Percentiles rank a stretch among this genome's conserved stretches.
Evolutionary conservation across 345 rosid species (phyloP).

Genomic region (Melaleuca quinquenervia): DNA sequence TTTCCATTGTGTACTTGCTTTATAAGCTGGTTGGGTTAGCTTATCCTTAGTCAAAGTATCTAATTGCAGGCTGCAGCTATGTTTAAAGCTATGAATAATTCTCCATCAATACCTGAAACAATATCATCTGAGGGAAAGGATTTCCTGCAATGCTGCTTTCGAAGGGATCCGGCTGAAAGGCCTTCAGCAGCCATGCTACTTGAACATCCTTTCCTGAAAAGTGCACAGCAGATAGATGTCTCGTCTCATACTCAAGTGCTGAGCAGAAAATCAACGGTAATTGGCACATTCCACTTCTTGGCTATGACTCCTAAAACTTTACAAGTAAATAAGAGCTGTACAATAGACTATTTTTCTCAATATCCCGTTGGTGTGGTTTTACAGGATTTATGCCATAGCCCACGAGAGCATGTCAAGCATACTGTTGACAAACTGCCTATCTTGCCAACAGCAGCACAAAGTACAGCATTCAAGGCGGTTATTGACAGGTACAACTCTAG

Average conservation of each 20-base stretch:
- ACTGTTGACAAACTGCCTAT: not conserved
- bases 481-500: not conserved
- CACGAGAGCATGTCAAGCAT: not conserved
- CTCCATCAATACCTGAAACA: conserved; percentile 67
- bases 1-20: not conserved
- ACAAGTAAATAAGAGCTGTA: not conserved
- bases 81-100: conserved; percentile 85
- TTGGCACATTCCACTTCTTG: not conserved
- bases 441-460: not conserved
- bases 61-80: conserved; percentile 82
- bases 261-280: conserved; percentile 45
- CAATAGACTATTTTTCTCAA: not conserved
- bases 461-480: not conserved
- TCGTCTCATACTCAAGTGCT: conserved; percentile 14
- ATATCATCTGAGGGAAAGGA: conserved; percentile 85
- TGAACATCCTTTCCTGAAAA: conserved; percentile 65
- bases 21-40: not conserved
- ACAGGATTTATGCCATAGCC: not conserved
- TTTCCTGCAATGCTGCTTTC: conserved; percentile 69
- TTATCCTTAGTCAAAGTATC: not conserved
- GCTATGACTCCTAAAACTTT: not conserved
- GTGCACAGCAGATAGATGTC: conserved; percentile 26
- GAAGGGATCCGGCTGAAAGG: conserved; percentile 82
- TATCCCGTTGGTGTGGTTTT: not conserved
- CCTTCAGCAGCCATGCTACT: conserved; percentile 63